These are phyloP conservation scores for Boletus hoseneyae DNA, from an alignment of 1,284 basidiomycete species.

Conservation along the genomic window DNA sequence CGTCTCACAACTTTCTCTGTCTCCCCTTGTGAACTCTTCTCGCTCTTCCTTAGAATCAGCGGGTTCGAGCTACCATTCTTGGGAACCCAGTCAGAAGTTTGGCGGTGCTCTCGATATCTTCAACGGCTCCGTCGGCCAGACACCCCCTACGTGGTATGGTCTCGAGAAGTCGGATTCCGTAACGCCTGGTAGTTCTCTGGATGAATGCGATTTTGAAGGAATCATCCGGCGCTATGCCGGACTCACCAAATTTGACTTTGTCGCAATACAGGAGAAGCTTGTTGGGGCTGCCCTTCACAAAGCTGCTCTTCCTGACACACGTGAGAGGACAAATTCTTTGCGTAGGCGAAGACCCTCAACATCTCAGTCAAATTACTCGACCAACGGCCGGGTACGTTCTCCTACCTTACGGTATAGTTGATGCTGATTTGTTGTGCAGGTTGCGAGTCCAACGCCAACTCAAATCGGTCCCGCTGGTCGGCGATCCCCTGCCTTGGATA, in stretches of 20 bases:
- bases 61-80: constrained; percentile 81
- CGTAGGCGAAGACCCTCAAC: constrained; percentile 71
- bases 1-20: constrained; percentile 56
- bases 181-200: constrained; percentile 46
- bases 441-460: constrained; percentile 48
- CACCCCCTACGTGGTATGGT: constrained; percentile 60
- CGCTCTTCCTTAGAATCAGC: constrained; percentile 72
- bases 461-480: constrained; percentile 27
- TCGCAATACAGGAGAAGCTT: constrained; percentile 68
- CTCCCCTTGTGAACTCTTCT: constrained; percentile 68
- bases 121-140: constrained; percentile 41
- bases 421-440: constrained; percentile 36
- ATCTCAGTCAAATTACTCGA: constrained; percentile 73
- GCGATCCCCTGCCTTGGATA: constrained; percentile 40
- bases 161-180: constrained; percentile 48
- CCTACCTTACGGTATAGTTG: constrained; percentile 3
- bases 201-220: constrained; percentile 64
- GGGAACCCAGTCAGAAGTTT: constrained; percentile 56
- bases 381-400: constrained; percentile 49
- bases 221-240: constrained; percentile 61
- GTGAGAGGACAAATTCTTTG: constrained; percentile 56
- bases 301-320: constrained; percentile 50
- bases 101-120: constrained; percentile 53
- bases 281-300: constrained; percentile 57
- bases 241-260: constrained; percentile 64